Base-by-base conservation (phyloP, 2,329 filamentous ascomycete species). In the Claviceps purpurea region DNA sequence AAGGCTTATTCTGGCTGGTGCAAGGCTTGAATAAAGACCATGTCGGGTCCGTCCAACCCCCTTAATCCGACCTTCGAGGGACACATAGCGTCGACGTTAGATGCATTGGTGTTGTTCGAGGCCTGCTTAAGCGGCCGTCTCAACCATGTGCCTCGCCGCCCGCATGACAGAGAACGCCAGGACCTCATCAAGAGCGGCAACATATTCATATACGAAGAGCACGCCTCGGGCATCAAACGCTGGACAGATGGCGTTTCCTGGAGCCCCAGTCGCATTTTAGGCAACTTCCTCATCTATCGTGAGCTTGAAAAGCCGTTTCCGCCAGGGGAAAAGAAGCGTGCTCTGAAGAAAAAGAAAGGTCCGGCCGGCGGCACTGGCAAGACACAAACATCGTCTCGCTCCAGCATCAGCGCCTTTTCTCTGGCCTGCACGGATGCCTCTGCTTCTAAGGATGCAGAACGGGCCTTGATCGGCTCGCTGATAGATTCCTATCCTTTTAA, bases 191-290 rank as follows among this genome's bases (percentile, higher is more conserved):
- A 79, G 58, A 94, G 88, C 59, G 90, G 90, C 39, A 85, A 85
- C 58, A 79, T 95, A 47, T 93, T 95, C 68, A 87, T 95, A 58
- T 96, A 95, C 66, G 89, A 95, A 62, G 89, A 95, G 65, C 84
- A 88, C 55, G 84, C 87, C 0, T 94, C 89, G 0, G 89, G 89
- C 5, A 95, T 95, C 70, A 94, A 94, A 70, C 78, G 90, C 52
- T 96, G 90, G 90, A 95, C 89, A 0, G 90, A 96, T 59, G 89
- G 90, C 14, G 81, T 91, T 11, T 84, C 85, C 6, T 96, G 90
- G 90, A 94, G 87, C 59, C 90, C 90, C 0, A 94, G 84, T 66
- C 83, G 86, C 16, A 91, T 94, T 47, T 73, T 91, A 47, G 85
- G 84, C 54, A 93, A 93, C 64, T 94, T 89, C 60, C 76, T 95